Percentiles rank a stretch among this genome's conserved stretches.
Conservation (phyloP, 768 basidiomycete genomes). For the Tricholoma hemisulphureum region DNA sequence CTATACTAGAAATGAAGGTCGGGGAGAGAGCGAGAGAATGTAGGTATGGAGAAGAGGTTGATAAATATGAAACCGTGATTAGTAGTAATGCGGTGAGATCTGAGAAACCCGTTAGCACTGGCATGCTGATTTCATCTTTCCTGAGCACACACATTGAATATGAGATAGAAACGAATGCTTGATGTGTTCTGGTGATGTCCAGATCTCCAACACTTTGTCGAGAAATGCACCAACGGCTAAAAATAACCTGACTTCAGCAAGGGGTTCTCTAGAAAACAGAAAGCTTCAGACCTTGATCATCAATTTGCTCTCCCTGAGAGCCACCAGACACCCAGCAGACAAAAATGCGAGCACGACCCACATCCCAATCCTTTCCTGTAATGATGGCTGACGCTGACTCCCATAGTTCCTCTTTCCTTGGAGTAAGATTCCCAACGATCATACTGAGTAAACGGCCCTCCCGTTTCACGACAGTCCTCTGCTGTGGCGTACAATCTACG, state of each 20-base stretch:
- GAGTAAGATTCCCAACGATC: slow-evolving; percentile 51
- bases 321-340: slow-evolving; percentile 66
- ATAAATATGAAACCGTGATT: slow-evolving; percentile 59
- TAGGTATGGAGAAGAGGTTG: slow-evolving; percentile 45
- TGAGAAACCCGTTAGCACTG: slow-evolving; percentile 26
- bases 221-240: slow-evolving; percentile 50
- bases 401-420: slow-evolving; percentile 51
- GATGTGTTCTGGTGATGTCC: slow-evolving; percentile 78
- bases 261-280: neutral
- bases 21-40: slow-evolving; percentile 51
- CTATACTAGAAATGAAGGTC: slow-evolving; percentile 65
- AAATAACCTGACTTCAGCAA: neutral
- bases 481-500: slow-evolving; percentile 25
- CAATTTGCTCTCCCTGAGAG: slow-evolving; percentile 21
- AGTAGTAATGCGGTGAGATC: slow-evolving; percentile 76
- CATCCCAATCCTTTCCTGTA: slow-evolving; percentile 57
- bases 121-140: neutral
- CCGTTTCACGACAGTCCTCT: slow-evolving; percentile 47
- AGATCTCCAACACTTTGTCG: slow-evolving; percentile 52
- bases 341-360: slow-evolving; percentile 59
- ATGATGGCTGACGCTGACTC: slow-evolving; percentile 47
- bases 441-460: slow-evolving; percentile 52
- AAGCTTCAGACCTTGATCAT: slow-evolving; percentile 27
- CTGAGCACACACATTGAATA: slow-evolving; percentile 64
- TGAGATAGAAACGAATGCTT: slow-evolving; percentile 72